Conservation (phyloP, 805 yeast genomes). For the Ogataea methanolica region DNA sequence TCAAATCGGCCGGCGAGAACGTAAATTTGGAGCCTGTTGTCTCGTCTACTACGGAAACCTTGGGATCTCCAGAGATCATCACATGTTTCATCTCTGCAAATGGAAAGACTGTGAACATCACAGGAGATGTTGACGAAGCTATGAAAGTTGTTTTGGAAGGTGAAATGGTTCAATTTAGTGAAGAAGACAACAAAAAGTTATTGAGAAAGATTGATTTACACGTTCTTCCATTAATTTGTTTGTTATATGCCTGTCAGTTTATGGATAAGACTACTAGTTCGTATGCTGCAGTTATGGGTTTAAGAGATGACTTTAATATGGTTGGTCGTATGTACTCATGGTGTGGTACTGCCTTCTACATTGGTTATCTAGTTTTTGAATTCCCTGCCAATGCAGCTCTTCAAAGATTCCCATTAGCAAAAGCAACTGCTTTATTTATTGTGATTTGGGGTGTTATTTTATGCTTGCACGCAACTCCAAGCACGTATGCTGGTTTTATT, state of each 20-base stretch:
- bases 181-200: slow-evolving; percentile 22
- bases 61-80: not conserved
- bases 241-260: slow-evolving; percentile 47
- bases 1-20: no score
- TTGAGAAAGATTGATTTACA: slow-evolving; percentile 43
- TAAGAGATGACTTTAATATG: slow-evolving; percentile 46
- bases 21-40: not conserved
- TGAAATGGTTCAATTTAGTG: slow-evolving; percentile 10
- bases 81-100: not conserved
- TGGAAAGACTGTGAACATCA: not conserved
- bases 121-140: slow-evolving; percentile 35
- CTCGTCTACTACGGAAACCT: not conserved
- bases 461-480: slow-evolving; percentile 40
- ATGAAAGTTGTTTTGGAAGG: slow-evolving; percentile 28
- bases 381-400: slow-evolving; percentile 42
- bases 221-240: slow-evolving; percentile 46
- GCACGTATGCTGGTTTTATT: slow-evolving; percentile 39
- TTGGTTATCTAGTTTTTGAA: slow-evolving; percentile 50
- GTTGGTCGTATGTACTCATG: slow-evolving; percentile 33
- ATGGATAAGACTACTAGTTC: slow-evolving; percentile 57
- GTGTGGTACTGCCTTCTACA: slow-evolving; percentile 27
- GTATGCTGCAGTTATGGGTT: slow-evolving; percentile 55
- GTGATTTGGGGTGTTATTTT: slow-evolving; percentile 43
- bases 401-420: slow-evolving; percentile 46
- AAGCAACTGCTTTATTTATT: slow-evolving; percentile 42